Conservation (phyloP, 345 rosid species). For the Populus deltoides region DNA sequence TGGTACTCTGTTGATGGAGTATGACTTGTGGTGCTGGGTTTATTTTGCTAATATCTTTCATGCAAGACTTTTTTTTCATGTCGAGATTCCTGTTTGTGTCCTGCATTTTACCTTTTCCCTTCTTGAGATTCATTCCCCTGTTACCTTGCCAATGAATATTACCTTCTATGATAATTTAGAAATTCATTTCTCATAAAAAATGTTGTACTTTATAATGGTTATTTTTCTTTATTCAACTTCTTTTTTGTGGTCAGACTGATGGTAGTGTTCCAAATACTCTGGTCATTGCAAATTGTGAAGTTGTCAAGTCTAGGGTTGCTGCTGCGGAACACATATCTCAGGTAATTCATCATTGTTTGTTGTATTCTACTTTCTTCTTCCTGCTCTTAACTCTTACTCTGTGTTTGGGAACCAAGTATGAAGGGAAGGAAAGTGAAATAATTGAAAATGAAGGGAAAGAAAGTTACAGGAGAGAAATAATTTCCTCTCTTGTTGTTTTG, state of each 20-base stretch:
- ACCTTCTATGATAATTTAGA: neutral
- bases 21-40: neutral
- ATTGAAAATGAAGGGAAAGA: neutral
- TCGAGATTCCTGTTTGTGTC: neutral
- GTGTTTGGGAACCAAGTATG: neutral
- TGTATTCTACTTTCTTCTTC: neutral
- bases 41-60: neutral
- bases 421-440: neutral
- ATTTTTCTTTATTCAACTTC: conserved; percentile 3
- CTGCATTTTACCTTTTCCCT: too few relatives aligned
- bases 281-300: conserved; percentile 84
- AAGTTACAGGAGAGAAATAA: neutral
- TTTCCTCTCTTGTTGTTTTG: neutral
- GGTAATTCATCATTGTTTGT: conserved; percentile 33
- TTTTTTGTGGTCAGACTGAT: conserved; percentile 56
- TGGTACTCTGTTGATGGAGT: neutral
- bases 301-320: conserved; percentile 78
- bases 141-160: neutral
- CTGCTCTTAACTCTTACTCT: neutral
- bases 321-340: conserved; percentile 80
- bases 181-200: neutral
- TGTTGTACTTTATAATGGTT: neutral
- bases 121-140: neutral
- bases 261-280: conserved; percentile 91
- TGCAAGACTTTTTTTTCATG: neutral